Evolutionary conservation across 176 grass and related monocot genomes (phyloP).

Genomic region (Oryza punctata): DNA sequence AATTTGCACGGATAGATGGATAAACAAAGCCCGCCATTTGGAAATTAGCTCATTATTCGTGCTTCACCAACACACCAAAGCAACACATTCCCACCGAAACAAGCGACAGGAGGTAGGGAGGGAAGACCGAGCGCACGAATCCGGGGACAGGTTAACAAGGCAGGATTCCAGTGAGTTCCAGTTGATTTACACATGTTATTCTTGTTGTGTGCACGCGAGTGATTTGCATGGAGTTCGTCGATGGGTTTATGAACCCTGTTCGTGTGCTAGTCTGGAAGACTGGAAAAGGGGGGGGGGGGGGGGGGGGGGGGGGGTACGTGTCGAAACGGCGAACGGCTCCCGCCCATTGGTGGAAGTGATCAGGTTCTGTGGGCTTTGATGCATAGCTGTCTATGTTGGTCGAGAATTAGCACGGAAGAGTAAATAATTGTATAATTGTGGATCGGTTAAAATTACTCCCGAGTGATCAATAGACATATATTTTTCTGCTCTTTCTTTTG

Average conservation of each 20-base stretch:
- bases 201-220: neutral
- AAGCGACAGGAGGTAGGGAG: conserved; percentile 1
- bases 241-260: neutral
- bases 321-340: neutral
- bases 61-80: conserved; percentile 63
- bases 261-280: neutral
- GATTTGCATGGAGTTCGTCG: neutral
- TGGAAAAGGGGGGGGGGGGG: neutral
- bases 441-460: neutral
- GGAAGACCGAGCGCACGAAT: neutral
- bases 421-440: neutral
- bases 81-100: conserved; percentile 46
- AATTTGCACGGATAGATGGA: neutral
- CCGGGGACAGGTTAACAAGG: neutral
- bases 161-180: conserved; percentile 12
- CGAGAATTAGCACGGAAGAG: neutral
- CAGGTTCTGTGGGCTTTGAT: neutral
- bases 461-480: neutral
- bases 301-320: neutral
- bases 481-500: neutral
- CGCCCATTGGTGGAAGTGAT: neutral
- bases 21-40: neutral
- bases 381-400: neutral
- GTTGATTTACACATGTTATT: neutral
- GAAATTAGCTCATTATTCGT: conserved; percentile 24